These are phyloP conservation scores for Cladosporium sp. DNA, from an alignment of 2,329 filamentous ascomycete species.

Conservation along the genomic window DNA sequence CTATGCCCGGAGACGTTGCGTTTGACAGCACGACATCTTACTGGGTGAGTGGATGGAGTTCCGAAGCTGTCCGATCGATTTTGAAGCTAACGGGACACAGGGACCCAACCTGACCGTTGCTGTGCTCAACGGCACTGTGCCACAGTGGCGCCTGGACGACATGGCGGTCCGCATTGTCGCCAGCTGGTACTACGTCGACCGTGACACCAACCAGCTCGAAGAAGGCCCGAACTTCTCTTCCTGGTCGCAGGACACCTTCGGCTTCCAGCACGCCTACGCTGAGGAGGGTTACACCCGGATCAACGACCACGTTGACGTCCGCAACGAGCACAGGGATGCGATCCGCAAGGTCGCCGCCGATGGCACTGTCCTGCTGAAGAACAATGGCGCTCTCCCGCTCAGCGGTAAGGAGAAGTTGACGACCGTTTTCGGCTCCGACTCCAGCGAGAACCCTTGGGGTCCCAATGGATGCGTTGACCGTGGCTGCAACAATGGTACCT, in stretches of 20 bases:
- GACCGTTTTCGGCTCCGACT: constrained; percentile 76
- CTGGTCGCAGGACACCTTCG: constrained; percentile 74
- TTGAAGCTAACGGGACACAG: constrained; percentile 10
- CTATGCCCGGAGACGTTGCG: constrained; percentile 76
- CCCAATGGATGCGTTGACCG: constrained; percentile 74
- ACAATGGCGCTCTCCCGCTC: constrained; percentile 69
- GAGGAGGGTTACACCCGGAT: constrained; percentile 59
- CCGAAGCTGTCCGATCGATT: not conserved
- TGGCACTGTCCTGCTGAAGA: constrained; percentile 86
- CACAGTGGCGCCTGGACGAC: constrained; percentile 79
- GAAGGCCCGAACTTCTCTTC: constrained; percentile 72
- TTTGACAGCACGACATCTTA: constrained; percentile 66
- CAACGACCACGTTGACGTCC: constrained; percentile 79
- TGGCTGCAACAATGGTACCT: constrained; percentile 53
- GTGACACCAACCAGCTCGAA: constrained; percentile 44
- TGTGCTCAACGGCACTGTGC: constrained; percentile 81
- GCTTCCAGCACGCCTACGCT: constrained; percentile 59
- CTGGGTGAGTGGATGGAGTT: constrained; percentile 1
- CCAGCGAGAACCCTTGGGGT: constrained; percentile 65
- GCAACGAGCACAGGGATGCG: constrained; percentile 60
- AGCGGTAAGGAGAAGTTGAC: constrained; percentile 65
- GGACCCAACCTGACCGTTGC: constrained; percentile 82
- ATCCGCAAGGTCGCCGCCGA: constrained; percentile 74
- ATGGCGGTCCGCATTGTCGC: constrained; percentile 79
- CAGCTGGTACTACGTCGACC: constrained; percentile 58